A percentile compares a stretch with the other conserved stretches of the same genome.
Conservation (phyloP, 371 early-diverging fungal genomes). For the Rhizopus arrhizus region DNA sequence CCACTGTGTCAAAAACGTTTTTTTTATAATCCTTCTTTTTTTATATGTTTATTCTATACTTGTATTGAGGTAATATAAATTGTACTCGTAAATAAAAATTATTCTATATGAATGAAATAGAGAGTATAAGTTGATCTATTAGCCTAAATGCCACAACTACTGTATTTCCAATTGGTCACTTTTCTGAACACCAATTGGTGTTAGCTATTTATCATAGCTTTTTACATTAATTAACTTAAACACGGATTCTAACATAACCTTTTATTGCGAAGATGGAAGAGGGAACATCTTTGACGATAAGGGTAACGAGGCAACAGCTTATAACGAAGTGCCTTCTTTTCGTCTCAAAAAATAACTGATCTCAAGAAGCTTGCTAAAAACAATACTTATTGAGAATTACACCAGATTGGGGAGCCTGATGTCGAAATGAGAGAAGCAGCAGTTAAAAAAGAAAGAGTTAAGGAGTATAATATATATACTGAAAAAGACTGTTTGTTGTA, state of each 20-base stretch:
- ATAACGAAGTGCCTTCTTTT: conserved; percentile 21
- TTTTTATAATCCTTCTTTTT: too few species aligned
- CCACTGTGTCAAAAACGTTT: too few species aligned
- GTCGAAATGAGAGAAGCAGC: conserved; percentile 8
- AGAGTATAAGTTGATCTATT: too few species aligned
- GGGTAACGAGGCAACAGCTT: conserved; percentile 14
- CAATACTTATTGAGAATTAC: conserved; percentile 15
- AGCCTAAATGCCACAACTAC: too few species aligned
- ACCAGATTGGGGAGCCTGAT: conserved; percentile 8
- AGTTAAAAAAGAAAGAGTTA: conserved; percentile 8
- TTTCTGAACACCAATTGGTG: too few species aligned
- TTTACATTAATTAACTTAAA: background rate
- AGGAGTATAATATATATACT: conserved; percentile 6
- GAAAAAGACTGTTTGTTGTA: conserved; percentile 10
- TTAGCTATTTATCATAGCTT: conserved; percentile 2
- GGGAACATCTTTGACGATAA: conserved; percentile 13
- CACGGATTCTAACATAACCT: conserved; percentile 20
- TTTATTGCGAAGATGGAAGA: conserved; percentile 22
- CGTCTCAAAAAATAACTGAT: conserved; percentile 16
- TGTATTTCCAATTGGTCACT: conserved; percentile 13
- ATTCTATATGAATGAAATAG: too few species aligned
- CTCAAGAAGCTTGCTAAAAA: conserved; percentile 21
- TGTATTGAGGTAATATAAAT: too few species aligned
- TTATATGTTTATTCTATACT: too few species aligned
- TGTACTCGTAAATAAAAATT: too few species aligned